Evolutionary conservation across 73 alveolate genomes (phyloP), one percentile per base, ranked within the genome.

Genomic region (Paramecium biaurelia): DNA sequence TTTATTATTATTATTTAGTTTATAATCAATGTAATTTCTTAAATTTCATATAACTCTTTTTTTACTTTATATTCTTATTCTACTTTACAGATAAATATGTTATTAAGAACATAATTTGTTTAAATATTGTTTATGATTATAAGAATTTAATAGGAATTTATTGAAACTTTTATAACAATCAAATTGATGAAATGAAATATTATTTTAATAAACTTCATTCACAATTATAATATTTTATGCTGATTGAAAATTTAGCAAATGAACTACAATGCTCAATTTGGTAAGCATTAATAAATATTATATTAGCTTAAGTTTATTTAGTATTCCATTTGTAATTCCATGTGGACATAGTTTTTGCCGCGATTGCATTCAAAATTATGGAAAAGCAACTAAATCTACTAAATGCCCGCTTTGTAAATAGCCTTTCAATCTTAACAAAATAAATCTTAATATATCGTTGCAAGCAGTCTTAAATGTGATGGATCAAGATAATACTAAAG

Each of bases 301-400:
- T 28, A 32, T 23, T 8, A 72, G 86, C 45, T 72, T 72, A 42
- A 72, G 58, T 37, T 21, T 38, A 32, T 72, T 72, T 34, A 72
- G 57, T 72, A 32, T 72, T 28, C 86, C 86, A 11, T 37, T 34
- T 72, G 86, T 72, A 72, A 32, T 72, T 15, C 32, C 35, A 1
- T 72, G 86, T 38, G 86, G 86, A 34, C 86, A 72, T 37, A 72
- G 63, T 72, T 72, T 72, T 37, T 72, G 86, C 45, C 56, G 86
- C 35, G 59, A 72, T 72, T 72, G 86, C 58, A 72, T 72, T 34
- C 45, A 35, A 32, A 38, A 72, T 35, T 72, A 72, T 38, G 56
- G 59, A 15, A 72, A 38, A 35, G 32, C 58, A 10, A 9, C 86
- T 14, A 72, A 72, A 37, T 11, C 86, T 20, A 12, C 56, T 15